Evolutionary conservation across 2,329 filamentous ascomycete genomes (phyloP), one percentile per base, ranked within the genome.

Genomic region (Claviceps arundinis): DNA sequence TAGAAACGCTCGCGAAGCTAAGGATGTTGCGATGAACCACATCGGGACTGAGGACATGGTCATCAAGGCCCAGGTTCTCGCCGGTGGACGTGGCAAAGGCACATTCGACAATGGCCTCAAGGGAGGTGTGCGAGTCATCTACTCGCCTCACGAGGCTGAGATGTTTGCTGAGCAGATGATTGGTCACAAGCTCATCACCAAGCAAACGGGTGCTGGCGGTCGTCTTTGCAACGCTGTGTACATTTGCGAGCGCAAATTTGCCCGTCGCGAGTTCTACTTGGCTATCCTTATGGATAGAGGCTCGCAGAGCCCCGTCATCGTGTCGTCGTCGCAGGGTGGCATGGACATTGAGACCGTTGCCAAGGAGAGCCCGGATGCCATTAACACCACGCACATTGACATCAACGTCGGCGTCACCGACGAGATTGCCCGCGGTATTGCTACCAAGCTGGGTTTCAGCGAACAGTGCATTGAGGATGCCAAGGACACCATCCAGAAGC

Each of bases 81-180:
- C 93, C 57, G 93, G 93, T 73, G 93, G 93, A 59, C 87, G 93
- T 77, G 93, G 93, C 74, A 98, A 98, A 80, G 93, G 93, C 62
- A 85, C 83, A 63, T 98, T 98, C 68, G 89, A 95, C 76, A 97
- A 96, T 73, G 93, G 93, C 64, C 84, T 98, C 69, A 98, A 98
- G 80, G 93, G 93, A 65, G 93, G 93, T 76, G 93, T 98, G 63
- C 84, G 93, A 64, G 90, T 98, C 65, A 95, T 98, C 74, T 98
- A 97, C 82, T 97, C 91, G 77, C 88, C 93, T 55, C 90, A 89
- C 64, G 82, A 85, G 78, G 93, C 93, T 67, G 87, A 89, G 78
- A 95, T 97, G 83, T 95, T 98, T 69, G 91, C 93, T 62, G 81
- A 91, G 62, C 90, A 98, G 78, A 98, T 98, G 93, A 97, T 98